Base-by-base conservation (phyloP, 2,329 filamentous ascomycete species). In the Colletotrichum shisoi region DNA sequence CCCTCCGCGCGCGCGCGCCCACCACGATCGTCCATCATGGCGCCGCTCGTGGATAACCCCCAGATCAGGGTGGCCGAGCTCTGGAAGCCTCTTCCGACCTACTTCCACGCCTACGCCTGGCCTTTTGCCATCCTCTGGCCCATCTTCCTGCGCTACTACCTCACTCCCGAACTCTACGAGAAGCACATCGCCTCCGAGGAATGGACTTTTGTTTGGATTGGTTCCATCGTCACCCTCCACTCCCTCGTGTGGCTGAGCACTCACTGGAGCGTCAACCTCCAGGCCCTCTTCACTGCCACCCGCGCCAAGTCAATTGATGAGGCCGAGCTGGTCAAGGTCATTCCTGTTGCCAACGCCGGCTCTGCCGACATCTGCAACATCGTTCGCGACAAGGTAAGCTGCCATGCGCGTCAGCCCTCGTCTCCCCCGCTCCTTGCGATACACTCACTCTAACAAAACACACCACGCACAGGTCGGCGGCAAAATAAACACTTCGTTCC, bases 131-230 rank as follows among this genome's bases (percentile, higher is more conserved):
- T 97, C 72, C 83, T 94, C 74, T 99, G 96, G 94, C 95, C 96
- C 59, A 81, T 91, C 73, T 98, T 98, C 80, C 87, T 97, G 71
- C 88, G 91, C 77, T 89, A 94, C 79, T 98, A 97, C 78, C 87
- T 96, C 61, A 91, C 88, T 24, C 84, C 89, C 69, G 90, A 93
- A 61, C 88, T 92, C 71, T 99, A 99, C 79, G 91, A 96, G 71
- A 90, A 89, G 76, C 89, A 98, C 82, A 96, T 99, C 71, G 88
- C 91, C 73, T 94, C 91, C n/a, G 89, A 91, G 73, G 95, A 99
- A 84, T 99, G 95, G 94, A 98, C 96, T 0, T 96, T 97, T 77
- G 92, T 99, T 70, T 99, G 92, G 89, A 87, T 91, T 71, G 94
- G 91, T 74, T 85, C 88, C 72, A 97, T 99, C 76, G 84, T 96